Conservation (phyloP, 2,329 filamentous ascomycete genomes). For the Cladosporium sp. region DNA sequence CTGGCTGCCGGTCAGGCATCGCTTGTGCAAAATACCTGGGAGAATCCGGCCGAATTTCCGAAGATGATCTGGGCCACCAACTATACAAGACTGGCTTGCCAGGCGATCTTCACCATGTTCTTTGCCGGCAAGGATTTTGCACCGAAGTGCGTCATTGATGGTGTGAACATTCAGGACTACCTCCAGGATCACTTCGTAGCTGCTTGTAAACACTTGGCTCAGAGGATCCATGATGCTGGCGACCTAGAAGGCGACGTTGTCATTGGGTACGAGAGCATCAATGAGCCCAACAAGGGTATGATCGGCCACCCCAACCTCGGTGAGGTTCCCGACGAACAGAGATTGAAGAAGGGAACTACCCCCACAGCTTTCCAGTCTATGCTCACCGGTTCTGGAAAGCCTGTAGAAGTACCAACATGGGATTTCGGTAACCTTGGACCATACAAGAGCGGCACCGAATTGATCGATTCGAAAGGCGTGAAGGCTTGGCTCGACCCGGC, state of each 20-base stretch:
- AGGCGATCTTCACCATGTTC: conserved; percentile 91
- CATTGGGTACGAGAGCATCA: conserved; percentile 93
- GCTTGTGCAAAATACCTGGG: conserved; percentile 90
- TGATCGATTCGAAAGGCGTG: conserved; percentile 85
- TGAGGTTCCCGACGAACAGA: conserved; percentile 77
- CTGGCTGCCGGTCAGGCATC: conserved; percentile 87
- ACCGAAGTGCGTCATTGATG: conserved; percentile 91
- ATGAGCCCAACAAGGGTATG: conserved; percentile 88
- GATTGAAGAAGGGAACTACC: conserved; percentile 84
- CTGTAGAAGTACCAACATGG: conserved; percentile 86
- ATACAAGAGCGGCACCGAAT: conserved; percentile 74
- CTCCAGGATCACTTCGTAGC: conserved; percentile 79
- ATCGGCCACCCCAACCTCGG: conserved; percentile 79
- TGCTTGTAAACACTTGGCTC: conserved; percentile 75
- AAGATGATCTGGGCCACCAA: conserved; percentile 99
- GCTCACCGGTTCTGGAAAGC: conserved; percentile 81
- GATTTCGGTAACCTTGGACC: conserved; percentile 91
- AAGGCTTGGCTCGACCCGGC: conserved; percentile 70
- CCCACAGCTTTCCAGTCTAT: conserved; percentile 94
- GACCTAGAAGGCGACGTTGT: conserved; percentile 82
- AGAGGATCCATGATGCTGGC: conserved; percentile 81
- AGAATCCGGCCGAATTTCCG: conserved; percentile 77
- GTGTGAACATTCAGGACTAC: conserved; percentile 94
- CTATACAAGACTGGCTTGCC: conserved; percentile 79
- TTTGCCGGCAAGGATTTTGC: conserved; percentile 88